phyloP scores from a whole-genome alignment of 2,329 filamentous ascomycete species.

The Pseudopithomyces chartarum region DNA sequence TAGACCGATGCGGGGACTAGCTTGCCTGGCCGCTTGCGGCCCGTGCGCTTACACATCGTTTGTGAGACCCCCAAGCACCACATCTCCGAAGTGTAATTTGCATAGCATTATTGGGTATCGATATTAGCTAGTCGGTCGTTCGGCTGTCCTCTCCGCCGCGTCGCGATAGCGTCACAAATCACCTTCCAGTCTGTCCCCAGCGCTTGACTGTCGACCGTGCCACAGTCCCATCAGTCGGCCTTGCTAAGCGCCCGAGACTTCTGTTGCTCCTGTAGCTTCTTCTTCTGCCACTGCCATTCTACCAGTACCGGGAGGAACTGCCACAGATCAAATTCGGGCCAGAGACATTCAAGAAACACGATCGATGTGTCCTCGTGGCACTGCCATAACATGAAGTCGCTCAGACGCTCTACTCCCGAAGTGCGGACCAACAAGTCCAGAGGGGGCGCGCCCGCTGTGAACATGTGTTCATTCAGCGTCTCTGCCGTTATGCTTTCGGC shows the following conservation, averaged over 20 bases:
- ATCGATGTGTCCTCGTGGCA: constrained; percentile 91
- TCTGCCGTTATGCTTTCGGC: constrained; percentile 85
- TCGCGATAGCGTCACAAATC: too few relatives aligned
- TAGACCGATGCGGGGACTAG: background rate
- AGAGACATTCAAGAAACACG: constrained; percentile 88
- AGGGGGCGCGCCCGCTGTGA: constrained; percentile 83
- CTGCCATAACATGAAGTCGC: constrained; percentile 99
- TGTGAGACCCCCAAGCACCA: constrained; percentile 2
- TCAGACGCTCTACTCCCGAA: constrained; percentile 88
- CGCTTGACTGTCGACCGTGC: constrained; percentile 3
- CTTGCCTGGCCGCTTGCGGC: background rate
- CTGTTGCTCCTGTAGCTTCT: constrained; percentile 48
- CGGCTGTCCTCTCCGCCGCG: background rate
- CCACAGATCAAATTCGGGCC: constrained; percentile 96
- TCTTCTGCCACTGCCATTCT: constrained; percentile 77
- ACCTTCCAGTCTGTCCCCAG: background rate
- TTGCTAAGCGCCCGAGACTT: constrained; percentile 35
- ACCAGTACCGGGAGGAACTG: constrained; percentile 89
- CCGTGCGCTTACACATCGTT: constrained; percentile 6
- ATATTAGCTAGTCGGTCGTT: constrained; percentile 6
- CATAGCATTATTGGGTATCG: constrained; percentile 22
- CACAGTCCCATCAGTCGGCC: constrained; percentile 21
- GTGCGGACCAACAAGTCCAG: constrained; percentile 90
- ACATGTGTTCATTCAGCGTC: constrained; percentile 83
- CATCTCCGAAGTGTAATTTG: background rate